Conservation (phyloP, 2,329 filamentous ascomycete species). For the Corynespora cassiicola region DNA sequence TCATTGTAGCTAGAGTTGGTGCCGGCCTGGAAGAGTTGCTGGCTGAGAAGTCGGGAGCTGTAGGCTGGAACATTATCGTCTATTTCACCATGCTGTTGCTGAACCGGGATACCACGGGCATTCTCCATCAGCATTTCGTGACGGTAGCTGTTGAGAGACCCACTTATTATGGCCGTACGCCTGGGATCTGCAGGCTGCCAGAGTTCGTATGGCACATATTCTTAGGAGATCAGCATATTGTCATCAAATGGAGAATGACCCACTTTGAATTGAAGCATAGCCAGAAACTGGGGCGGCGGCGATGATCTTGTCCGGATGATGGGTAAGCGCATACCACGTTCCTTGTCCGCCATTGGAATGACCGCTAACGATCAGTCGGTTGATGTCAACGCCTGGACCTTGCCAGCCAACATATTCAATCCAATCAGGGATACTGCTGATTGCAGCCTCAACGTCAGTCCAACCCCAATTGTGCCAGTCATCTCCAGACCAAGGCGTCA, state of each 20-base stretch:
- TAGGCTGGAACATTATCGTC: slow-evolving; percentile 67
- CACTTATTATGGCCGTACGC: slow-evolving; percentile 55
- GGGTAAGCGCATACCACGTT: slow-evolving; percentile 62
- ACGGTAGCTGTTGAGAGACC: slow-evolving; percentile 58
- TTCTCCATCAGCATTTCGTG: slow-evolving; percentile 63
- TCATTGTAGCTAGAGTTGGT: slow-evolving; percentile 57
- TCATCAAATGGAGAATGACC: slow-evolving; percentile 21
- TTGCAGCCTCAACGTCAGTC: slow-evolving; percentile 61
- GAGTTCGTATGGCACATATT: slow-evolving; percentile 64
- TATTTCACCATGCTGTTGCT: slow-evolving; percentile 62
- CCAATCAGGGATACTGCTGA: slow-evolving; percentile 58
- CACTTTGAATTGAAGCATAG: slow-evolving; percentile 63
- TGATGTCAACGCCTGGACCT: slow-evolving; percentile 52
- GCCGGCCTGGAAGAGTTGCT: slow-evolving; percentile 53
- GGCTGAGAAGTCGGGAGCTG: slow-evolving; percentile 61
- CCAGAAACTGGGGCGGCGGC: slow-evolving; percentile 65
- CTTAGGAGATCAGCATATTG: too few relatives aligned
- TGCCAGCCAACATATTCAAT: slow-evolving; percentile 56
- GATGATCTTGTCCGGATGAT: slow-evolving; percentile 62
- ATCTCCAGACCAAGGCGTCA: slow-evolving; percentile 65
- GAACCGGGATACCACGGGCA: slow-evolving; percentile 57
- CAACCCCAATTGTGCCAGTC: slow-evolving; percentile 69
- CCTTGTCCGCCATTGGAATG: slow-evolving; percentile 69
- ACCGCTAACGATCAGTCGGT: slow-evolving; percentile 61
- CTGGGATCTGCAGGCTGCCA: slow-evolving; percentile 63